Evolutionary conservation across 208 protist genomes (phyloP), one percentile per base, ranked within the genome.

Genomic region (Acanthamoeba quina): DNA sequence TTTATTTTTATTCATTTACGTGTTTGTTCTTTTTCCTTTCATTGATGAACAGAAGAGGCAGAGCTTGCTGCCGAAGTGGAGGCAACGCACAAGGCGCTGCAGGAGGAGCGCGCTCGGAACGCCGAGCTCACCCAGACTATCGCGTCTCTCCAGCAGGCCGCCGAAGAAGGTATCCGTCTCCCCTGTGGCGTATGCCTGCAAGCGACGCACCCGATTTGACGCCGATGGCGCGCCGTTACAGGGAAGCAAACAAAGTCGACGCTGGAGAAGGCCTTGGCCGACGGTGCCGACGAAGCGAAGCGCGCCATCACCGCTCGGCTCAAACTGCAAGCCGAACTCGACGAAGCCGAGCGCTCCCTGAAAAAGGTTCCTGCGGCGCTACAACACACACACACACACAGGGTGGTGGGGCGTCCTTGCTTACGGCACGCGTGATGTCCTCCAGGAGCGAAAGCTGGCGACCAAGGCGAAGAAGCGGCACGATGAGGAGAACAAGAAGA

Each of bases 401-500:
- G 1, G 26, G 0, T 74, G 6, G 9, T 10, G 11, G 62, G 7
- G n/a, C 24, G 7, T 0, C 21, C 62, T 68, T n/a, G 66, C 10
- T 21, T 10, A 41, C 0, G 17, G 1, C 66, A 74, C 29, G 31
- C 19, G 66, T 74, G 10, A 31, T 74, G 11, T 41, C 29, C 11
- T 31, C 29, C 17, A 85, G 76, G 76, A 85, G 19, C 76, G 76
- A 34, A 60, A 54, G 24, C 49, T 19, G 26, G 76, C 76, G 44
- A 85, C 76, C 3, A 62, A 56, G 76, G 11, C 26, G 9, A 85
- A 85, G 76, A 85, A 62, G 49, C 76, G 76, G 21, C 76, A 85
- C 5, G 76, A 85, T 31, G 49, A 62, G 37, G 76, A 85, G 47
- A 85, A 62, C 29, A 85, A 85, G 76, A 56, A 85, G 19, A 85